Evolutionary conservation across 2,329 filamentous ascomycete genomes (phyloP), one percentile per base, ranked within the genome.

Genomic region (Domatiomyces catenatus): DNA sequence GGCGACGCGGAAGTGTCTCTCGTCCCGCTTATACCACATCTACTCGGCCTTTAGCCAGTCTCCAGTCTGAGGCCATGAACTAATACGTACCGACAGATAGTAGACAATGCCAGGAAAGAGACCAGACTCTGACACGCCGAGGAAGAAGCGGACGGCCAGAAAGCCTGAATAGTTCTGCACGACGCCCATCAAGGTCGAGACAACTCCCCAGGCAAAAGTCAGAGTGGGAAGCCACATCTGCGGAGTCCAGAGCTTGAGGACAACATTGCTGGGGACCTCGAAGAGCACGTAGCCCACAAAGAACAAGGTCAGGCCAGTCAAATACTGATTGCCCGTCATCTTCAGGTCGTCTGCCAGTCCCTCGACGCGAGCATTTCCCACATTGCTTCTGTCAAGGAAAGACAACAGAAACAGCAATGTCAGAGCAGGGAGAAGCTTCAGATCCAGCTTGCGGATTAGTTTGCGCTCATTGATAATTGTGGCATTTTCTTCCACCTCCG

Each of bases 11-110:
- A 74, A 79, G 49, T 78, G 75, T 44, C 75, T 67, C 59, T 81
- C 77, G 46, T 75, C 70, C 10, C 75, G 67, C 52, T 75, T 77
- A 54, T 81, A 82, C 76, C 78, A 81, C 69, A 79, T 5, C 71
- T 72, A 0, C 74, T 74, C 52, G 76, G 74, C 42, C 5, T 5
- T 39, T 39, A 76, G 70, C 8, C 72, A 73, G 42, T 68, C 69
- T 53, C 77, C 75, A 12, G 69, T 66, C 15, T 75, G 45, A 39
- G 32, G 32, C 32, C 10, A 75, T 68, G 56, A 75, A 71, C 18
- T 74, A 65, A 10, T 24, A 15, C 32, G 5, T 15, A 39, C 32
- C 12, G 32, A 39, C 10, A 39, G 32, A 15, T 69, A 71, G 20
- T 67, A 64, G 8, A 76, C 59, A 44, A 75, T 66, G 1, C 72